Conservation (phyloP, 2,329 filamentous ascomycete genomes). For the Penicillium brasilianum region DNA sequence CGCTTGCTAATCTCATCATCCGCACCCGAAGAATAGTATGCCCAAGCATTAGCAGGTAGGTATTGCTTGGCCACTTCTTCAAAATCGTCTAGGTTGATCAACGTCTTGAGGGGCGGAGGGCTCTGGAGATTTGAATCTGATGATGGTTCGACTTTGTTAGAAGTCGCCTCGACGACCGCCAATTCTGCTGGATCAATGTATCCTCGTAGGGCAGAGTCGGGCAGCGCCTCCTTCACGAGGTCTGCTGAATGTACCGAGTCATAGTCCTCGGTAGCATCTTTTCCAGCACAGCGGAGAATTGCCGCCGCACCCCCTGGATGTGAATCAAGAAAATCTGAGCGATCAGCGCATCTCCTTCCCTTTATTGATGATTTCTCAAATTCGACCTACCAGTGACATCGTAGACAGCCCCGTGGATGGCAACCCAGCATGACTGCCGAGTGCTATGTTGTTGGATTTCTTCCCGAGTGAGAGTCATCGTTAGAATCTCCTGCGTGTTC, state of each 20-base stretch:
- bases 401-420: constrained; percentile 58
- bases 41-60: constrained; percentile 41
- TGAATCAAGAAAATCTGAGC: constrained; percentile 37
- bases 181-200: constrained; percentile 28
- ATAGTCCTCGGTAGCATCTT: constrained; percentile 44
- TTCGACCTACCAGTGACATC: constrained; percentile 50
- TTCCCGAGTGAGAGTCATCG: constrained; percentile 49
- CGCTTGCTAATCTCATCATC: constrained; percentile 56
- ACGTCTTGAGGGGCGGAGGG: constrained; percentile 35
- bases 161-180: not conserved
- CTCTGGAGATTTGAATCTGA: not conserved
- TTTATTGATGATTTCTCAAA: not conserved
- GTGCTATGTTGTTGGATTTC: constrained; percentile 57
- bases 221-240: constrained; percentile 37
- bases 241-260: constrained; percentile 42
- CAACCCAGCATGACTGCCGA: constrained; percentile 58
- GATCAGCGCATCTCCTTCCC: not conserved
- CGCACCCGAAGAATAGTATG: constrained; percentile 56
- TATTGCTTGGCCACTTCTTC: constrained; percentile 41
- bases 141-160: not conserved
- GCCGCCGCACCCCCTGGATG: constrained; percentile 43
- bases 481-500: not conserved
- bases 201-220: constrained; percentile 32
- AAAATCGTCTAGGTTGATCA: constrained; percentile 48
- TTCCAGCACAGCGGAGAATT: constrained; percentile 42